Percentiles rank a stretch among this genome's conserved stretches.
Evolutionary conservation across 1,284 basidiomycete species (phyloP).

Genomic region (Agaricales sp.): DNA sequence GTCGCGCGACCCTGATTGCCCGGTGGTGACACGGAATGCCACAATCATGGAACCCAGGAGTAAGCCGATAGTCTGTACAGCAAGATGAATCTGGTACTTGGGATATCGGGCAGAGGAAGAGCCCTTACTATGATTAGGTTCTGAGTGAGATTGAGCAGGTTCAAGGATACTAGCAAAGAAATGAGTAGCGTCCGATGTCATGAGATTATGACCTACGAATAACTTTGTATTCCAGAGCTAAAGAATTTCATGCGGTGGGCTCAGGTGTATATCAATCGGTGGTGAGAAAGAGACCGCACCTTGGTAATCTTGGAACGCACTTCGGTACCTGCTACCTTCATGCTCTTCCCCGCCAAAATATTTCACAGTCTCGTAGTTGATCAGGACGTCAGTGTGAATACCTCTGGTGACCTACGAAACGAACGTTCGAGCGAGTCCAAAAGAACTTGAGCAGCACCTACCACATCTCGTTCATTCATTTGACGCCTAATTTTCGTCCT

Average conservation of each 20-base stretch:
- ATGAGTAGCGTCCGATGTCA: conserved; percentile 2
- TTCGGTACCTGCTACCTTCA: conserved; percentile 64
- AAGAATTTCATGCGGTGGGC: neutral
- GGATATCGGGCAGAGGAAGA: neutral
- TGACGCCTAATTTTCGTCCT: conserved; percentile 59
- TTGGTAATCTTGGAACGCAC: conserved; percentile 73
- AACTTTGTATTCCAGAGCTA: conserved; percentile 58
- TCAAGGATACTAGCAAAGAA: conserved; percentile 45
- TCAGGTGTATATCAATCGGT: neutral
- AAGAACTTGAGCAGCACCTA: conserved; percentile 19
- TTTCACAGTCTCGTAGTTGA: conserved; percentile 81
- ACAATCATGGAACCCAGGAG: conserved; percentile 74
- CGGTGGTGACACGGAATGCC: conserved; percentile 49
- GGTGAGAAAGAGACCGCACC: conserved; percentile 4
- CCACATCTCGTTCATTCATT: conserved; percentile 72
- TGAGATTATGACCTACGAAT: conserved; percentile 35
- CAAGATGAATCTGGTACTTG: conserved; percentile 6
- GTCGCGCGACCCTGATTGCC: conserved; percentile 37
- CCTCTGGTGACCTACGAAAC: conserved; percentile 48
- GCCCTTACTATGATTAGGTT: conserved; percentile 65
- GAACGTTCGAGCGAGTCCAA: conserved; percentile 4
- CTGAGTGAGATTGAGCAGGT: conserved; percentile 66
- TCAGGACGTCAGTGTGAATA: conserved; percentile 71
- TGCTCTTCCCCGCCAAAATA: conserved; percentile 79
- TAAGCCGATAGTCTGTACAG: conserved; percentile 53